Base-by-base conservation (phyloP, 2,329 filamentous ascomycete genomes). In the Aschersonia sp. region DNA sequence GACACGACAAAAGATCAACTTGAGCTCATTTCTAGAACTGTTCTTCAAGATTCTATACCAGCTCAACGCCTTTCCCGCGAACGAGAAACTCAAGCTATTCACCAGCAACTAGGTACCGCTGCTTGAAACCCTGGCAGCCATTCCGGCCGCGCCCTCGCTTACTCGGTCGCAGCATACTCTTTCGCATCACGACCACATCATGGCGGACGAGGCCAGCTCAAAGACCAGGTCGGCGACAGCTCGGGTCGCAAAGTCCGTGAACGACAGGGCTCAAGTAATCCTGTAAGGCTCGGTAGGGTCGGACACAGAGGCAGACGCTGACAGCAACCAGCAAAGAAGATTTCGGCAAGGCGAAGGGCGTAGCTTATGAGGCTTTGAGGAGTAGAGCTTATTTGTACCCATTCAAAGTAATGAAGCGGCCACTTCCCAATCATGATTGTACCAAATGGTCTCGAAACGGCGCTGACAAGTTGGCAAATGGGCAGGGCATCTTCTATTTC, bases 301-400 rank as follows among this genome's bases (percentile, higher is more conserved):
- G 12, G 8, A 12, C 12, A 8, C 8, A 37, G 22, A 12, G 7
- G 35, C 6, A 35, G 31, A 35, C 33, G 12, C 42, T 44, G 44
- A 44, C 11, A 5, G 9, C 37, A 42, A 32, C 5, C 22, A 80
- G 77, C 42, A 70, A 78, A 53, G 81, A 89, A 54, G 89, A 96
- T 59, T 81, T 81, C 49, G 72, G 77, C 51, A 79, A 81, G 53
- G 76, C 85, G 48, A 78, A 71, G 54, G 64, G 65, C 12, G 69
- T 88, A 39, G 72, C 86, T 42, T 66, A 73, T 41, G 79, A 87
- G 57, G 85, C 87, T 33, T 77, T 81, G 46, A 78, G 73, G 56
- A 94, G 87, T 53, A 78, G 80, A 45, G 79, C 88, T 30, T 95
- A 92, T 60, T 65, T 94, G 53, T 96, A 95, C 65, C 90, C 90